phyloP scores from a whole-genome alignment of 176 grass and related monocot genomes.

The Tillandsia fasciculata region DNA sequence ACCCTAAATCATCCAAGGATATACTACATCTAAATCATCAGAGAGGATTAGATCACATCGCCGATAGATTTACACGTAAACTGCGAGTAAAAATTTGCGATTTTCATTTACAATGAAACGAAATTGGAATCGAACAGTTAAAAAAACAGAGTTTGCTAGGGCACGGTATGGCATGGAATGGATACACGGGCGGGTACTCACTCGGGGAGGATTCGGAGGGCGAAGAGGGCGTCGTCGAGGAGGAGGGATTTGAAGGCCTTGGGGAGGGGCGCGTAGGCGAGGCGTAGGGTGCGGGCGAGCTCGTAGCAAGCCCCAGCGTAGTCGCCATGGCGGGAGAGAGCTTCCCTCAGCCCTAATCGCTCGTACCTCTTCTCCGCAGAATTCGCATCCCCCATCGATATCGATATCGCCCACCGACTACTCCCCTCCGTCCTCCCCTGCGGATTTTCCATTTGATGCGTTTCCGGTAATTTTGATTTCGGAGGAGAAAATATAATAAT shows the following conservation, averaged over 20 bases:
- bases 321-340: slow-evolving; percentile 48
- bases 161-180: not conserved
- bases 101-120: not conserved
- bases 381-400: slow-evolving; percentile 20
- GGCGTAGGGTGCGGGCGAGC: slow-evolving; percentile 48
- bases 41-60: no score
- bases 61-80: not conserved
- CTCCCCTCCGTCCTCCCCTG: no score
- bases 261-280: slow-evolving; percentile 41
- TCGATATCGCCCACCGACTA: no score
- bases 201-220: slow-evolving; percentile 70
- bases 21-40: no score
- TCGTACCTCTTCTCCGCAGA: slow-evolving; percentile 32
- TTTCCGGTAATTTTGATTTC: no score
- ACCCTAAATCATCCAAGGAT: no score
- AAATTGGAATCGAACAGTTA: not conserved
- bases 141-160: not conserved
- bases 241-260: slow-evolving; percentile 55
- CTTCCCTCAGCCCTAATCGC: slow-evolving; percentile 40
- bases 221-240: slow-evolving; percentile 44
- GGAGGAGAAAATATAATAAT: no score
- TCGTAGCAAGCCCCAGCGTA: slow-evolving; percentile 74
- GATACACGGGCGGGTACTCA: slow-evolving; percentile 16
- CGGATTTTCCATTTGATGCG: no score
- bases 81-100: not conserved